Evolutionary conservation across 2,329 filamentous ascomycete genomes (phyloP).

Genomic region (Hymenoscyphus repandus): DNA sequence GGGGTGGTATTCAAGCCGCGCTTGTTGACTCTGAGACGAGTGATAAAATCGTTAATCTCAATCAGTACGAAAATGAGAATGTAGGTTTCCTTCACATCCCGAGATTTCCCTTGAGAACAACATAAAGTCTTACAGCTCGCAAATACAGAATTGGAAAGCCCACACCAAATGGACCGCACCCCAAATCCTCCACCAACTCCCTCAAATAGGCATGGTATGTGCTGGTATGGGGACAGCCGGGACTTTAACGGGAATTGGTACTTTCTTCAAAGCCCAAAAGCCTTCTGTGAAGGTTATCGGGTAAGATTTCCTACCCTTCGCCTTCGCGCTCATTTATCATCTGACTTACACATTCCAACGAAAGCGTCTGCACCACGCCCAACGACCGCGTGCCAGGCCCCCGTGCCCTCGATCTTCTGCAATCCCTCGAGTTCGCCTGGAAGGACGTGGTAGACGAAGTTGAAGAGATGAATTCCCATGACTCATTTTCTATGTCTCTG

Average conservation of each 20-base stretch:
- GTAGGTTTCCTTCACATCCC: no score
- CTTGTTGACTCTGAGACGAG: constrained; percentile 38
- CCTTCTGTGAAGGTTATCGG: constrained; percentile 29
- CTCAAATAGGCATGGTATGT: constrained; percentile 51
- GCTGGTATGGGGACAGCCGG: constrained; percentile 53
- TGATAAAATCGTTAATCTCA: constrained; percentile 43
- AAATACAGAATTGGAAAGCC: constrained; percentile 41
- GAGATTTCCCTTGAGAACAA: no score
- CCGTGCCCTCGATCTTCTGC: constrained; percentile 45
- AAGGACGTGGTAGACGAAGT: constrained; percentile 47
- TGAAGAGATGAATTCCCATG: constrained; percentile 49
- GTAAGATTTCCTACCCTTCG: constrained; percentile 5
- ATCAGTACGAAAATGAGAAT: constrained; percentile 50
- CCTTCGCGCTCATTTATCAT: no score
- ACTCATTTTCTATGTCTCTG: constrained; percentile 49
- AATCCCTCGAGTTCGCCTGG: constrained; percentile 53
- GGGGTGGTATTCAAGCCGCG: constrained; percentile 48
- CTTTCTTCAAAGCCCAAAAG: constrained; percentile 37
- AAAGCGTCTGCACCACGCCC: constrained; percentile 49
- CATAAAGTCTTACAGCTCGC: no score
- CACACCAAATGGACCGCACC: constrained; percentile 56
- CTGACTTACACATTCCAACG: not conserved
- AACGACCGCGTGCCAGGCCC: constrained; percentile 56
- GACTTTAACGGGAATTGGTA: constrained; percentile 37
- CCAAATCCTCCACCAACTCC: constrained; percentile 51